phyloP scores from a whole-genome alignment of 345 rosid genomes.

The Citrus sp. region DNA sequence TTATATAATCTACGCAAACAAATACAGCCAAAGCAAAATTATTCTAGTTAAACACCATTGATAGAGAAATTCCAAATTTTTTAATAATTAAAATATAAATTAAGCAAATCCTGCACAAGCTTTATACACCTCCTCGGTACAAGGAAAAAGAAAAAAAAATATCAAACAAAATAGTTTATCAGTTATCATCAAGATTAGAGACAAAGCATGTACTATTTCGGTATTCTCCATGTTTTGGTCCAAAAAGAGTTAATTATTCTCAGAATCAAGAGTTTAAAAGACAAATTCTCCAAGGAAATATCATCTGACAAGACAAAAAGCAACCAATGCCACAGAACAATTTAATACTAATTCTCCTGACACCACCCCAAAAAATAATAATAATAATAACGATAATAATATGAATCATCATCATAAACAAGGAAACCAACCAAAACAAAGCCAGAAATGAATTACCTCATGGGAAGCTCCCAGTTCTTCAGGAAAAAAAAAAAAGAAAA shows the following conservation, averaged over 20 bases:
- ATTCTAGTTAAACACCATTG: not conserved
- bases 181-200: not conserved
- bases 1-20: slow-evolving; percentile 17
- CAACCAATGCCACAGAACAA: slow-evolving; percentile 19
- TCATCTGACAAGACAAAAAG: slow-evolving; percentile 28
- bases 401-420: slow-evolving; percentile 4
- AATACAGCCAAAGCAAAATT: slow-evolving; percentile 29
- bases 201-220: not conserved
- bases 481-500: not conserved
- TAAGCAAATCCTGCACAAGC: slow-evolving; percentile 4
- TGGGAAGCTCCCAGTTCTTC: slow-evolving; percentile 19
- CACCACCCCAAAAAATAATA: not conserved
- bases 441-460: slow-evolving; percentile 20
- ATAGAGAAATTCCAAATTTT: not conserved
- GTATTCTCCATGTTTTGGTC: not conserved
- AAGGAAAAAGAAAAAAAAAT: not conserved
- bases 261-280: slow-evolving; percentile 2
- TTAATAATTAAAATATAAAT: not conserved
- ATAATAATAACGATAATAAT: not conserved
- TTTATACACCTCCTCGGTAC: slow-evolving; percentile 8
- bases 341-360: slow-evolving; percentile 17
- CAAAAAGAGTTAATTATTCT: slow-evolving; percentile 11
- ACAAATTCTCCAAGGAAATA: slow-evolving; percentile 17
- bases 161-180: not conserved
- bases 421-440: slow-evolving; percentile 17